Base-by-base conservation (phyloP, 2,329 filamentous ascomycete genomes). In the Teratosphaeria destructans region DNA sequence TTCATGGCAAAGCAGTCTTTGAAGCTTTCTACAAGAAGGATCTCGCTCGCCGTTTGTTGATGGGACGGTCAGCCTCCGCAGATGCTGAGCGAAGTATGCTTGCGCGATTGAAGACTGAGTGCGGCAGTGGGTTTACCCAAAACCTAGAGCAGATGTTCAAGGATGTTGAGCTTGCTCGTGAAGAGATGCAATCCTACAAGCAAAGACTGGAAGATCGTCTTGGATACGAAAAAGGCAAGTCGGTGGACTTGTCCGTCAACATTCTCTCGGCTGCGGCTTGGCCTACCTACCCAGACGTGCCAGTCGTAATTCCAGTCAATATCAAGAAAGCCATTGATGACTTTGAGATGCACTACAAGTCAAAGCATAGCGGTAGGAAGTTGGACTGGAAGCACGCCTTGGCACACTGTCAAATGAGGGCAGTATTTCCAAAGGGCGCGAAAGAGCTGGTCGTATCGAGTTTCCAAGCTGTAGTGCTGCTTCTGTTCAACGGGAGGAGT, bases 81-180 rank as follows among this genome's bases (percentile, higher is more conserved):
- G 94, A 99, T 74, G 93, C 94, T 0, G 95, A 99, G 76, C 85
- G 92, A 63, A 95, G 88, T 75, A 99, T 99, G 94, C 82, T 99
- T 55, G 82, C 89, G 29, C 90, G 95, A 65, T 80, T 99, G 32
- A 93, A 94, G 75, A 88, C 86, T 76, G 94, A 99, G 77, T 99
- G 94, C 71, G 94, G 94, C 47, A 88, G 89, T 14, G 89, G 85
- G 66, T 97, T 99, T 72, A 99, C 94, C 0, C 92, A 96, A 71
- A 99, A 99, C 69, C 80, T 99, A 0, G 95, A 99, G 75, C 90
- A 93, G 63, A 99, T 99, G 94, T 99, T 99, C 79, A 96, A 95
- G 73, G 94, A 99, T 70, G 90, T 97, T 73, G 92, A 96, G 71
- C 81, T 96, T 23, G 89, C 89, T 12, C 88, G 88, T 62, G 94